These are phyloP conservation scores for Coccinonectria pachysandricola DNA, from an alignment of 2,329 filamentous ascomycete species.

Conservation along the genomic window DNA sequence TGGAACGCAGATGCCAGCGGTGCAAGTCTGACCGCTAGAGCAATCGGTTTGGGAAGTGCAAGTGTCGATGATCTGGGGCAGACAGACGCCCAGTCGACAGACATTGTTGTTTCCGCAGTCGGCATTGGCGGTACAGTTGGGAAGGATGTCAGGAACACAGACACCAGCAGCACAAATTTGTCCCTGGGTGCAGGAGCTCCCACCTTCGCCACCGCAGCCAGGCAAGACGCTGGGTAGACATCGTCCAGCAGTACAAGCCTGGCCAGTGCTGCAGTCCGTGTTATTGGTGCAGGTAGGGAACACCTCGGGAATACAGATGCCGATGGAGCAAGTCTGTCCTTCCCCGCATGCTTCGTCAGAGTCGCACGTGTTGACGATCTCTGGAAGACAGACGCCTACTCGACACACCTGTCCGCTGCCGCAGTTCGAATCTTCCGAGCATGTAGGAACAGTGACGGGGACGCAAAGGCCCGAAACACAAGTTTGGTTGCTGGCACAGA, in stretches of 20 bases:
- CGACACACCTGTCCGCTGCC: not conserved
- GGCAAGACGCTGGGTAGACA: slow-evolving; percentile 3
- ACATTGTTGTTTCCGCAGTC: not conserved
- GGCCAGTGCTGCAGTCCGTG: slow-evolving; percentile 2
- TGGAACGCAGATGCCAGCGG: slow-evolving; percentile 3
- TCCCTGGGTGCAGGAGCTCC: slow-evolving; percentile 1
- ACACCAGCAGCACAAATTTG: slow-evolving; percentile 2
- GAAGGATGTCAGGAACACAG: slow-evolving; percentile 1
- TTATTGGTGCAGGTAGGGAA: slow-evolving; percentile 2
- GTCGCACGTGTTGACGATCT: not conserved
- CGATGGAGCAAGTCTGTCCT: not conserved
- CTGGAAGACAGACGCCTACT: slow-evolving; percentile 1
- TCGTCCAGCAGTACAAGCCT: slow-evolving; percentile 2
- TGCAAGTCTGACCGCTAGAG: slow-evolving; percentile 2
- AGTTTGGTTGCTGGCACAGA: not conserved
- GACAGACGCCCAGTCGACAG: slow-evolving; percentile 2
- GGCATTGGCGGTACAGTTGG: not conserved
- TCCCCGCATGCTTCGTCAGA: not conserved
- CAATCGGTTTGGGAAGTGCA: slow-evolving; percentile 2
- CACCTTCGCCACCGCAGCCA: not conserved
- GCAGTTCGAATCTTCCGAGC: not conserved
- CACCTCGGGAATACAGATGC: slow-evolving; percentile 3
- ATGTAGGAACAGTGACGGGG: not conserved
- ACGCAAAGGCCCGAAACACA: not conserved
- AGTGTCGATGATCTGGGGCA: slow-evolving; percentile 1